Base-by-base conservation (phyloP, 2,329 filamentous ascomycete genomes). In the Pseudogymnoascus sp. region DNA sequence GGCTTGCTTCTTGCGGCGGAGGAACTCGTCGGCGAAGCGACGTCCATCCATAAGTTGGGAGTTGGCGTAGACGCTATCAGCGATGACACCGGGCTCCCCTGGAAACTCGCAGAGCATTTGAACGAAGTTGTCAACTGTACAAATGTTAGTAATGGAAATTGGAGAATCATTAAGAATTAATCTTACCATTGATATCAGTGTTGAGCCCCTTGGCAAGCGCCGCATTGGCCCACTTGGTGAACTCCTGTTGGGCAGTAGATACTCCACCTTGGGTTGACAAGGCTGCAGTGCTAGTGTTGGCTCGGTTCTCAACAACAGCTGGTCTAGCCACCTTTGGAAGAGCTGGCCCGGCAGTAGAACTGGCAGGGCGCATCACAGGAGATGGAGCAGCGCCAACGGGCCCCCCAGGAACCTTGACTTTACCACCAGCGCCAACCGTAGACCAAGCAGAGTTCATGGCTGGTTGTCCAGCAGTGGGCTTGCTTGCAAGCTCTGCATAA, bases 11-110 rank as follows among this genome's bases (percentile, higher is more conserved):
- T 92, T 92, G 67, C 92, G 91, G 33, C 92, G 88, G 61, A 97
- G 83, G 70, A 94, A 99, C 72, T 99, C 94, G 62, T 95, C 89
- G 0, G 90, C 91, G 70, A 97, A 97, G 69, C 95, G 90, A 57
- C 89, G 88, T 0, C 90, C 91, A 69, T 99, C 91, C 74, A 99
- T 89, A 0, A 92, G 95, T 68, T 86, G 88, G 1, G 90, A 95
- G 71, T 84, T 88, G 61, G 84, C 83, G 73, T 97, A 96, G 19
- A 97, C 88, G 7, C 88, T 88, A 70, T 97, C 94, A 10, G 90
- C 89, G 67, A 99, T 92, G 66, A 97, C 82, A 62, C 88, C 83
- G 12, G 82, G 77, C 61, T 96, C 90, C 0, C 85, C 77, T 0
- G 91, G 91, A 63, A 96, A 84, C 62, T 82, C 81, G 52, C 89